These are phyloP conservation scores for Tetraselmis chui DNA, from an alignment of 139 green algal genomes.

Conservation along the genomic window DNA sequence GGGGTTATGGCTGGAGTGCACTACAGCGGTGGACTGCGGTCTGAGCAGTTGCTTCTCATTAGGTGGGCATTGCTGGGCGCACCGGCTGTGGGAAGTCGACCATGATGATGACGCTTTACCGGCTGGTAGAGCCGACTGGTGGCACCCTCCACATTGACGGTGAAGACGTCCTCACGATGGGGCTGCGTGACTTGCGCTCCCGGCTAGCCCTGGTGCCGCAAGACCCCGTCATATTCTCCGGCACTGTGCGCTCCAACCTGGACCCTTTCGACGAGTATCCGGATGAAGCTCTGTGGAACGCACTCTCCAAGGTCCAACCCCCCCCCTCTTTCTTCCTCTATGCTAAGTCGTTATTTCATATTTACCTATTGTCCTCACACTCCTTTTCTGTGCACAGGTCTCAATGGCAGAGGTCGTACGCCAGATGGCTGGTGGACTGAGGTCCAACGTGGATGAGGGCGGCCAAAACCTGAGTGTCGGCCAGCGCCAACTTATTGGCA, in stretches of 20 bases:
- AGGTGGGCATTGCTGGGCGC: conserved; percentile 48
- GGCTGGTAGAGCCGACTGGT: conserved; percentile 67
- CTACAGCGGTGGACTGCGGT: too few relatives aligned
- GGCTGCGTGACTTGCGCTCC: conserved; percentile 54
- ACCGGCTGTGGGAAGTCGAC: conserved; percentile 72
- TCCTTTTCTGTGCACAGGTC: conserved; percentile 1
- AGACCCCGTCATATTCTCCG: conserved; percentile 83
- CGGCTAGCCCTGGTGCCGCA: conserved; percentile 57
- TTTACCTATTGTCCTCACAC: too few relatives aligned
- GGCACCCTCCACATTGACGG: conserved; percentile 32
- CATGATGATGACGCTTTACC: conserved; percentile 71
- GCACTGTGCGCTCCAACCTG: conserved; percentile 83
- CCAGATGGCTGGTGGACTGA: conserved; percentile 45
- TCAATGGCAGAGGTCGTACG: conserved; percentile 11
- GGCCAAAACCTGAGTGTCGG: conserved; percentile 75
- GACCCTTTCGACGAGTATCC: conserved; percentile 73
- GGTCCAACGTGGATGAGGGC: conserved; percentile 64
- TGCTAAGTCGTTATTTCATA: too few relatives aligned
- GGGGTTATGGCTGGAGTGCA: too few relatives aligned
- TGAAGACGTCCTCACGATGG: conserved; percentile 25
- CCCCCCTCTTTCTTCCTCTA: not conserved
- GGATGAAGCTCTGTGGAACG: conserved; percentile 73
- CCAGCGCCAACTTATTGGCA: conserved; percentile 86
- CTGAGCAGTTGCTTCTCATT: too few relatives aligned
- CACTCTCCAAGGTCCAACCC: conserved; percentile 47